Base-by-base conservation (phyloP, 2,329 filamentous ascomycete genomes). In the Cordyceps pruinosa region DNA sequence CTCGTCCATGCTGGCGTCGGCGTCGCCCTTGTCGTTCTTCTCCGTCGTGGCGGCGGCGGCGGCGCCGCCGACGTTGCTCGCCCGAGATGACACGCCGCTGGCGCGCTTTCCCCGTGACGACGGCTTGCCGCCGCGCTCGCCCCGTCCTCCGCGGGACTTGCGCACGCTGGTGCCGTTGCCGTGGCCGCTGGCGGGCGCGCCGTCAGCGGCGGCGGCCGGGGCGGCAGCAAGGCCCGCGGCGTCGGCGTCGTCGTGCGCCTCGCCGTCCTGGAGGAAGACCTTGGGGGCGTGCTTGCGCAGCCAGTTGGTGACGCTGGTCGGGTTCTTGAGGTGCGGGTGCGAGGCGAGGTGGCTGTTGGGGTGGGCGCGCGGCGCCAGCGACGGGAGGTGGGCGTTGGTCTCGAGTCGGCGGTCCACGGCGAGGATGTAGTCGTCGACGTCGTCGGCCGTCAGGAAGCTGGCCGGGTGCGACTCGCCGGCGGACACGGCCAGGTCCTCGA, bases 251-350 rank as follows among this genome's bases (percentile, higher is more conserved):
- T 71, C 69, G 19, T 62, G 63, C 58, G 67, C 68, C 51, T 87
- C 84, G 57, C 85, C 83, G 65, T 91, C 89, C 69, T 96, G 88
- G 21, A 95, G 75, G 74, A 96, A 92, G 49, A 91, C 86, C 70
- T 93, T 86, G 3, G 91, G 89, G 59, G 90, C 86, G 71, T 96
- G 81, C 68, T 90, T 86, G 61, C 90, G 83, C 13, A 99, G 82
- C 94, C 94, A 99, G 71, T 95, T 97, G 75, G 96, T 95, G 3
- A 96, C 92, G 59, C 89, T 95, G 42, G 90, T 89, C 0, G 92
- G 91, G 69, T 97, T 97, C 64, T 77, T 75, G 42, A 77, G 69
- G 45, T 73, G 62, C 66, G 72, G 64, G 72, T 75, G 66, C 47
- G 71, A 66, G 63, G 69, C 72, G 56, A 68, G 71, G 58, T 69